phyloP scores from a whole-genome alignment of 2,329 filamentous ascomycete species.

The Hypoxylon sp. region DNA sequence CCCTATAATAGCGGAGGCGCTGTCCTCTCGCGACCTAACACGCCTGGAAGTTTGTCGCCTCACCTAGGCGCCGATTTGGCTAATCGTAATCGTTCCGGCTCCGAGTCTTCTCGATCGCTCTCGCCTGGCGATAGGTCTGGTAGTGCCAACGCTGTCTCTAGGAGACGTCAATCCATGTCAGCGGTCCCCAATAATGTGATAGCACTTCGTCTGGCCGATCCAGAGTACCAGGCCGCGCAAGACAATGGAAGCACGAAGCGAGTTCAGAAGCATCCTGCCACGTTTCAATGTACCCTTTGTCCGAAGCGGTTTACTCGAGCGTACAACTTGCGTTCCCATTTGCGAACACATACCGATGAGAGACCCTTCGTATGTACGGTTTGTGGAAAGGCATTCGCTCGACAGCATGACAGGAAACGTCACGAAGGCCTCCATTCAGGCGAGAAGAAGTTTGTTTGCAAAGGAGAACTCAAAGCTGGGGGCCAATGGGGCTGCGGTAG shows the following conservation, averaged over 20 bases:
- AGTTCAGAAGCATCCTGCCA: slow-evolving; percentile 97
- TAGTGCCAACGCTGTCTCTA: slow-evolving; percentile 59
- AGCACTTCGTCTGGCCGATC: slow-evolving; percentile 91
- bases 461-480: slow-evolving; percentile 85
- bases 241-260: slow-evolving; percentile 76
- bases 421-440: slow-evolving; percentile 96
- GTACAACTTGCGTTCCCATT: slow-evolving; percentile 94
- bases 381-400: slow-evolving; percentile 96
- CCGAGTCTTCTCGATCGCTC: slow-evolving; percentile 59
- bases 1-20: slow-evolving; percentile 66
- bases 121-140: slow-evolving; percentile 70
- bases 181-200: slow-evolving; percentile 74
- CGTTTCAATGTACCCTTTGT: slow-evolving; percentile 93
- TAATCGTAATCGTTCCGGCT: slow-evolving; percentile 58
- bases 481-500: slow-evolving; percentile 93
- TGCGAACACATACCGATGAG: slow-evolving; percentile 97
- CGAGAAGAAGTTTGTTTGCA: slow-evolving; percentile 99
- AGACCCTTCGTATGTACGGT: slow-evolving; percentile 97
- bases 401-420: slow-evolving; percentile 96
- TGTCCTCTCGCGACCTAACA: slow-evolving; percentile 57
- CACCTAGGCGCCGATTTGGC: slow-evolving; percentile 62
- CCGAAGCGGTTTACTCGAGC: slow-evolving; percentile 96
- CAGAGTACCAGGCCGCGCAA: slow-evolving; percentile 79
- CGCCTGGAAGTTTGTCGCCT: slow-evolving; percentile 63
- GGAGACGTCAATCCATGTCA: slow-evolving; percentile 73